phyloP scores from a whole-genome alignment of 306 rosid species.

The Vigna mungo region DNA sequence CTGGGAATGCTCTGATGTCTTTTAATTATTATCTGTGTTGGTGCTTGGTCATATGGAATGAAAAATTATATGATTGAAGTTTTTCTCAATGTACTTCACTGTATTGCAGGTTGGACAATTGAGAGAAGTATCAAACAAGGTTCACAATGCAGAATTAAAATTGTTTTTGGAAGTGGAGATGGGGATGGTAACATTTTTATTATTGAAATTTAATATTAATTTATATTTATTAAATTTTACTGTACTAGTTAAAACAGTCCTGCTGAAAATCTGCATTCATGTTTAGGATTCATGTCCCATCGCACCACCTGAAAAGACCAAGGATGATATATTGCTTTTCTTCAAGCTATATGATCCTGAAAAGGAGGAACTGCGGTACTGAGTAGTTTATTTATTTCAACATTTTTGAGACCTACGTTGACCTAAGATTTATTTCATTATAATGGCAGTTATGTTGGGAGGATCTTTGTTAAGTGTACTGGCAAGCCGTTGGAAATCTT shows the following conservation, averaged over 20 bases:
- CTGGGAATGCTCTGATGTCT: not conserved
- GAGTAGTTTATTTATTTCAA: constrained; percentile 22
- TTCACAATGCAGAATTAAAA: constrained; percentile 54
- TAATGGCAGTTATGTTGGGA: constrained; percentile 56
- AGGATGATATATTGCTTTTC: constrained; percentile 60
- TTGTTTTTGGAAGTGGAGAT: constrained; percentile 55
- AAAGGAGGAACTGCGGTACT: constrained; percentile 60
- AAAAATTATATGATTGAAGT: constrained; percentile 24
- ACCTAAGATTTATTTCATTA: constrained; percentile 27
- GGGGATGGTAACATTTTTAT: constrained; percentile 49
- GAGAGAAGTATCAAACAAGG: constrained; percentile 55
- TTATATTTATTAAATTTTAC: constrained; percentile 9
- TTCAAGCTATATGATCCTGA: constrained; percentile 64
- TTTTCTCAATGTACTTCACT: constrained; percentile 23
- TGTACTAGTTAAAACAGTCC: not conserved
- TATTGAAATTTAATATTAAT: constrained; percentile 21
- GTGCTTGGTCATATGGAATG: not conserved
- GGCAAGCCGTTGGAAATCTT: constrained; percentile 55
- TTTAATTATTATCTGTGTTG: not conserved
- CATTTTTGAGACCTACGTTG: constrained; percentile 5
- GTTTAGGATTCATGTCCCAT: constrained; percentile 51
- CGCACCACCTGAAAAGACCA: constrained; percentile 53
- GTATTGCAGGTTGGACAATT: constrained; percentile 56
- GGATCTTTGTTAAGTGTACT: constrained; percentile 57
- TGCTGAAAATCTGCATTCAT: constrained; percentile 40